phyloP scores from a whole-genome alignment of 2,329 filamentous ascomycete species.

The Plenodomus tracheiphilus region DNA sequence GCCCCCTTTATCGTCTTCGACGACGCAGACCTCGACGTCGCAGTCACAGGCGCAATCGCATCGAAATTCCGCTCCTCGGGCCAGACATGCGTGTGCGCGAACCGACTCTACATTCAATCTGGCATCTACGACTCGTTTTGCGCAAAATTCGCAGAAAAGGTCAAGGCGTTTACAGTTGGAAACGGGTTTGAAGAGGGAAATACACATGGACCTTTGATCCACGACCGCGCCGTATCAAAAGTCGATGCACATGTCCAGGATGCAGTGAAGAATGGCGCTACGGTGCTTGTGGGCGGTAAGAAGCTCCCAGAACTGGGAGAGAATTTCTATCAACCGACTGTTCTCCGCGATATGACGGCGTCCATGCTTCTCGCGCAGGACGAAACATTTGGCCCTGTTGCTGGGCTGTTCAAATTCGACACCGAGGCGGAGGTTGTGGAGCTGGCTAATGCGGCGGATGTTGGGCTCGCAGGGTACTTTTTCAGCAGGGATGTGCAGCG shows the following conservation, averaged over 20 bases:
- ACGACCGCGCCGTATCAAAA: slow-evolving; percentile 67
- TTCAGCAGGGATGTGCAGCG: slow-evolving; percentile 68
- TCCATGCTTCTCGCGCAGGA: slow-evolving; percentile 84
- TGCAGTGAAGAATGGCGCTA: slow-evolving; percentile 36
- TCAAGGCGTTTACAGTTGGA: slow-evolving; percentile 74
- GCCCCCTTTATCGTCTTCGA: slow-evolving; percentile 97
- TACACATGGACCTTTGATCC: slow-evolving; percentile 84
- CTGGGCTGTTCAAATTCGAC: slow-evolving; percentile 84
- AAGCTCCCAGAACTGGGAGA: slow-evolving; percentile 72
- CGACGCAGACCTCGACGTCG: slow-evolving; percentile 84
- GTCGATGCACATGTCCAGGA: slow-evolving; percentile 44
- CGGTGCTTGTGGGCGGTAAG: slow-evolving; percentile 59
- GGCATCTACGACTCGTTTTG: slow-evolving; percentile 79
- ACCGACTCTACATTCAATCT: slow-evolving; percentile 78
- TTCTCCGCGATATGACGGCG: slow-evolving; percentile 81
- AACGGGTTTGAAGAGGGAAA: slow-evolving; percentile 70
- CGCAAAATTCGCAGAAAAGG: slow-evolving; percentile 69
- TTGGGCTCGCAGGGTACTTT: slow-evolving; percentile 94
- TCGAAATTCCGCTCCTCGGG: slow-evolving; percentile 94
- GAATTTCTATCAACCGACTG: slow-evolving; percentile 90
- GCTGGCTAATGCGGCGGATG: slow-evolving; percentile 78
- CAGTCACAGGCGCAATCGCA: slow-evolving; percentile 78
- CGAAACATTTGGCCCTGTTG: slow-evolving; percentile 95
- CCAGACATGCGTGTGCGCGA: slow-evolving; percentile 85
- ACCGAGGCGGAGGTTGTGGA: slow-evolving; percentile 86